A percentile compares a stretch with the other conserved stretches of the same genome.
phyloP scores from a whole-genome alignment of 2,329 filamentous ascomycete genomes.

The Ampelomyces quisqualis region DNA sequence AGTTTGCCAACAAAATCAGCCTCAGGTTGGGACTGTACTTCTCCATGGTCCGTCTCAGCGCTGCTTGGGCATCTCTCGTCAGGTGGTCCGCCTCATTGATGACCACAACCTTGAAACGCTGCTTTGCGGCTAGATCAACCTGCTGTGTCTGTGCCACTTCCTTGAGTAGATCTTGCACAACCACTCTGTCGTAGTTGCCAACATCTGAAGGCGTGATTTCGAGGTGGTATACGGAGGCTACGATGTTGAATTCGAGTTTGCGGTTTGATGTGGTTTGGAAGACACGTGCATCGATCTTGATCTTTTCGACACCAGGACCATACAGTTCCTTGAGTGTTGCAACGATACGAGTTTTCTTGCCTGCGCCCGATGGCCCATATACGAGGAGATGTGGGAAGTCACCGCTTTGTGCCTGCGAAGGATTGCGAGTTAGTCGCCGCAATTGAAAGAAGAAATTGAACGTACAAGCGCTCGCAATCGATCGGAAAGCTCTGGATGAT shows the following conservation, averaged over 20 bases:
- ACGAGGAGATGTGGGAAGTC: conserved; percentile 98
- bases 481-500: conserved; percentile 85
- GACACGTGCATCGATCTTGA: conserved; percentile 96
- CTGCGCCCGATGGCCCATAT: conserved; percentile 93
- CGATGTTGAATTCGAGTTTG: conserved; percentile 99
- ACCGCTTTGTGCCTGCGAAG: conserved; percentile 79
- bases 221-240: conserved; percentile 93
- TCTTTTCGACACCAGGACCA: conserved; percentile 96
- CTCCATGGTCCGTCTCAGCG: conserved; percentile 94
- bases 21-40: conserved; percentile 96
- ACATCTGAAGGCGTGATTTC: conserved; percentile 98
- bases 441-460: too few relatives aligned
- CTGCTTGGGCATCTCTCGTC: conserved; percentile 91
- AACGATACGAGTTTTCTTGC: conserved; percentile 96
- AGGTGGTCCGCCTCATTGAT: conserved; percentile 98
- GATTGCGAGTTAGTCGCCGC: conserved; percentile 12
- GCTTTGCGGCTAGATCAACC: conserved; percentile 87
- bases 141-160: conserved; percentile 99
- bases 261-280: conserved; percentile 95
- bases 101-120: conserved; percentile 96
- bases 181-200: conserved; percentile 92
- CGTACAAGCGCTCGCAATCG: conserved; percentile 81
- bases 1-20: conserved; percentile 89
- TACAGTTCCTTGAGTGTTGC: conserved; percentile 94
- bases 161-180: conserved; percentile 92